Conservation (phyloP, 2,329 filamentous ascomycete genomes). For the Coniochaeta sp. region DNA sequence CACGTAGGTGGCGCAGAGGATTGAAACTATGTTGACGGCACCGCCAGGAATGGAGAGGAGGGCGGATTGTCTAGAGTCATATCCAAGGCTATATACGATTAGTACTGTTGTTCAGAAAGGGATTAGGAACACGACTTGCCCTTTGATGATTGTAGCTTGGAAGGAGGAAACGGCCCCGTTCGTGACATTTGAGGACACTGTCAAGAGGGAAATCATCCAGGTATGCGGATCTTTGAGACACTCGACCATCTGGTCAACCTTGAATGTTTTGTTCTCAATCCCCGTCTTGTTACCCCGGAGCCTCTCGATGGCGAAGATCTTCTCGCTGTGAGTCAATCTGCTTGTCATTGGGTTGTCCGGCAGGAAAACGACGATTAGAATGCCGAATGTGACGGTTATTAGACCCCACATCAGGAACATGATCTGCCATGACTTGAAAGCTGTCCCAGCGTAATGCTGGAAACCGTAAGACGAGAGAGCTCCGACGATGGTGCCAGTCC, state of each 20-base stretch:
- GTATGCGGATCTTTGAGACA: slow-evolving; percentile 22
- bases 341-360: slow-evolving; percentile 15
- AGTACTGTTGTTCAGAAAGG: not conserved
- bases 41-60: slow-evolving; percentile 18
- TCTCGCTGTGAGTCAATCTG: slow-evolving; percentile 16
- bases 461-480: slow-evolving; percentile 21
- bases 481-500: slow-evolving; percentile 19
- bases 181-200: slow-evolving; percentile 18
- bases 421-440: slow-evolving; percentile 12
- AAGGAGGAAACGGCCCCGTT: slow-evolving; percentile 28
- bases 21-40: slow-evolving; percentile 17
- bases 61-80: slow-evolving; percentile 34
- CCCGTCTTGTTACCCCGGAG: slow-evolving; percentile 25
- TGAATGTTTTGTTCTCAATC: slow-evolving; percentile 22
- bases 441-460: slow-evolving; percentile 15
- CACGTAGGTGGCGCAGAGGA: slow-evolving; percentile 18
- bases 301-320: slow-evolving; percentile 20
- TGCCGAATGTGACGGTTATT: slow-evolving; percentile 22
- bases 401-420: slow-evolving; percentile 10
- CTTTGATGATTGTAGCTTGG: slow-evolving; percentile 42
- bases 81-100: slow-evolving; percentile 26
- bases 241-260: slow-evolving; percentile 21
- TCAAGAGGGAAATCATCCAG: slow-evolving; percentile 20
- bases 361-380: slow-evolving; percentile 11
- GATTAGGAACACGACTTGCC: slow-evolving; percentile 16